Conservation (phyloP, 169 alveolate genomes). For the Amoebophrya sp. region DNA sequence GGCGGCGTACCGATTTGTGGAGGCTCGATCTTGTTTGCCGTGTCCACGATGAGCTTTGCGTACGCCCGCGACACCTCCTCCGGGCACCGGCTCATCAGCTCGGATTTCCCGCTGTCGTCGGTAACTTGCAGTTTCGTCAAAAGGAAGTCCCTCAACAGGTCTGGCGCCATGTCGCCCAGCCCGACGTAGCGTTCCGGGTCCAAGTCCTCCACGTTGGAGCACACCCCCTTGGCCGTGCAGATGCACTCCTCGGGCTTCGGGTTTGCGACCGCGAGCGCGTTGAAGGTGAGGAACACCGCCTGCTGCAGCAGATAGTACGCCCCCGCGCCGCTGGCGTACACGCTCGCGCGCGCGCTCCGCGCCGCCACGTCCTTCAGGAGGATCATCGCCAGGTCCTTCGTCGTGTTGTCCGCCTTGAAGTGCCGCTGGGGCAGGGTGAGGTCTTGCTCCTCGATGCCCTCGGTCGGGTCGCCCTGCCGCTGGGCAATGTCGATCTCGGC, state of each 20-base stretch:
- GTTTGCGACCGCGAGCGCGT: neutral
- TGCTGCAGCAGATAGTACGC: neutral
- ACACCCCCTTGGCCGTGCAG: neutral
- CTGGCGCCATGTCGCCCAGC: neutral
- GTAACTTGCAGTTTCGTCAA: neutral
- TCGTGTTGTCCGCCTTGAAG: neutral
- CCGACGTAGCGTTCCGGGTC: neutral
- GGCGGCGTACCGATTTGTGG: too few relatives aligned
- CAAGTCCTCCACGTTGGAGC: neutral
- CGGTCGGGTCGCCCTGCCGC: neutral
- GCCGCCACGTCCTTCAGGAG: neutral
- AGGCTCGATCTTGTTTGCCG: neutral
- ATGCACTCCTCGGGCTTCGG: neutral
- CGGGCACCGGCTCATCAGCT: neutral
- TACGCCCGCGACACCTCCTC: neutral
- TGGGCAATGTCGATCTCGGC: neutral
- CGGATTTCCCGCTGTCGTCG: too few relatives aligned
- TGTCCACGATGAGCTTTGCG: neutral
- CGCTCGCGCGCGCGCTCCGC: neutral
- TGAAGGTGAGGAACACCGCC: neutral
- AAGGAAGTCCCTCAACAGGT: neutral
- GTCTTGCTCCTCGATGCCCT: neutral
- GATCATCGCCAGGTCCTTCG: neutral
- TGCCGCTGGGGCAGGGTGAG: neutral
- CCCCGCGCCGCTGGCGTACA: neutral